A percentile compares a stretch with the other conserved stretches of the same genome.
Conservation (phyloP, 371 early-diverging fungal genomes). For the Rhizopus delemar region DNA sequence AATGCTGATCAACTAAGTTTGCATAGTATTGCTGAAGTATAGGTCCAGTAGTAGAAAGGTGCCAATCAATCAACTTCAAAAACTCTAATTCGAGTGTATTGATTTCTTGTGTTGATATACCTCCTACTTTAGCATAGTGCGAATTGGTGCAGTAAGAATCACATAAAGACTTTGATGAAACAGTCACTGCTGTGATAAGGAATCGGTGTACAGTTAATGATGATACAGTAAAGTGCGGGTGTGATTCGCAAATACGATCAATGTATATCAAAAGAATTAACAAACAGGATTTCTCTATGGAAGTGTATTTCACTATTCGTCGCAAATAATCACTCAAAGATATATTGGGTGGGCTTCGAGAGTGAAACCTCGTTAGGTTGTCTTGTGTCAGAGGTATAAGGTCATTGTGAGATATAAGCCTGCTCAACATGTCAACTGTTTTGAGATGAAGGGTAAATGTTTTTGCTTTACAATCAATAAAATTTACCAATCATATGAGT, state of each 20-base stretch:
- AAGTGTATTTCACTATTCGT: slow-evolving; percentile 87
- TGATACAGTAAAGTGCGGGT: slow-evolving; percentile 84
- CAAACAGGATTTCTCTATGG: slow-evolving; percentile 87
- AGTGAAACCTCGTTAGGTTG: slow-evolving; percentile 94
- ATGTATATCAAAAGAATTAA: slow-evolving; percentile 90
- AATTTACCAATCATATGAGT: slow-evolving; percentile 73
- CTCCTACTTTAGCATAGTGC: slow-evolving; percentile 93
- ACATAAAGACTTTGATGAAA: slow-evolving; percentile 85
- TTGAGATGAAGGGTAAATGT: no score
- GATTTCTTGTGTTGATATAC: slow-evolving; percentile 88
- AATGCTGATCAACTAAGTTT: slow-evolving; percentile 75
- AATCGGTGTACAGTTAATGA: slow-evolving; percentile 94
- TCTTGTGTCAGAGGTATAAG: slow-evolving; percentile 76
- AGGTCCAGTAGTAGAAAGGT: slow-evolving; percentile 71
- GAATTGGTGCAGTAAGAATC: slow-evolving; percentile 86
- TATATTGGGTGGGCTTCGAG: slow-evolving; percentile 88
- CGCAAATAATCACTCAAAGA: slow-evolving; percentile 77
- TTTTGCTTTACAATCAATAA: not conserved
- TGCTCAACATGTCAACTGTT: slow-evolving; percentile 75
- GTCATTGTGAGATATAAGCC: slow-evolving; percentile 84
- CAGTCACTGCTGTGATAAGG: slow-evolving; percentile 89
- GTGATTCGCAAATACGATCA: slow-evolving; percentile 82
- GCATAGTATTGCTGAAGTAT: slow-evolving; percentile 86
- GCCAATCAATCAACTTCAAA: slow-evolving; percentile 86
- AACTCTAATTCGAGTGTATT: slow-evolving; percentile 95